A percentile compares a stretch with the other conserved stretches of the same genome.
phyloP scores from a whole-genome alignment of 371 early-diverging fungal genomes.

The Mycotypha africana region DNA sequence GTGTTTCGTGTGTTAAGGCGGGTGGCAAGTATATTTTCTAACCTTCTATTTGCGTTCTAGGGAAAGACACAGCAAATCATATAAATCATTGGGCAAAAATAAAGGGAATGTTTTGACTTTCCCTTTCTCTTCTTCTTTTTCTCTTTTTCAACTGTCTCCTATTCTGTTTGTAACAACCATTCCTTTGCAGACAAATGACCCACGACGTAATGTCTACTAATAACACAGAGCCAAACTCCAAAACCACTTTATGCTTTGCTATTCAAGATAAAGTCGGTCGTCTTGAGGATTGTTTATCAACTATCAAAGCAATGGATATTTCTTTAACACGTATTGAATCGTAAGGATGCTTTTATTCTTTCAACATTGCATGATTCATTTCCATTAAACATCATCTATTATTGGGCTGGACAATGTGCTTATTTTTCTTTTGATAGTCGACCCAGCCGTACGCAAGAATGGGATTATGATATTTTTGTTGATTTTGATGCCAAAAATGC shows the following conservation, averaged over 20 bases:
- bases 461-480: constrained; percentile 91
- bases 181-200: too few relatives aligned
- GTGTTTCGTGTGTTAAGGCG: too few relatives aligned
- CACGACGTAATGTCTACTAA: constrained; percentile 13
- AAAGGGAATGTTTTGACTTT: too few relatives aligned
- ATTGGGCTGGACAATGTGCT: too few relatives aligned
- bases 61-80: too few relatives aligned
- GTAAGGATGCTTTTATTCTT: constrained; percentile 22
- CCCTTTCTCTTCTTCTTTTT: too few relatives aligned
- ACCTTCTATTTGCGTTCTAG: too few relatives aligned
- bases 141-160: too few relatives aligned
- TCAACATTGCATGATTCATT: background rate
- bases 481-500: constrained; percentile 69
- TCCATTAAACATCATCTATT: background rate
- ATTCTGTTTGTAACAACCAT: too few relatives aligned
- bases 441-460: constrained; percentile 72
- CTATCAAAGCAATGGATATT: constrained; percentile 69
- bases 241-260: constrained; percentile 72
- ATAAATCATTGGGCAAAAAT: too few relatives aligned
- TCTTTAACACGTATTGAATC: constrained; percentile 93
- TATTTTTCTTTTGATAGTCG: constrained; percentile 57
- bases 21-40: too few relatives aligned
- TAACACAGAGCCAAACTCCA: constrained; percentile 13
- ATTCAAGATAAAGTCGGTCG: constrained; percentile 84
- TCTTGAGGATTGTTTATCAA: constrained; percentile 76